Percentiles rank a stretch among this genome's conserved stretches.
Conservation (phyloP, 371 early-diverging fungal genomes). For the Sporodiniella umbellata region DNA sequence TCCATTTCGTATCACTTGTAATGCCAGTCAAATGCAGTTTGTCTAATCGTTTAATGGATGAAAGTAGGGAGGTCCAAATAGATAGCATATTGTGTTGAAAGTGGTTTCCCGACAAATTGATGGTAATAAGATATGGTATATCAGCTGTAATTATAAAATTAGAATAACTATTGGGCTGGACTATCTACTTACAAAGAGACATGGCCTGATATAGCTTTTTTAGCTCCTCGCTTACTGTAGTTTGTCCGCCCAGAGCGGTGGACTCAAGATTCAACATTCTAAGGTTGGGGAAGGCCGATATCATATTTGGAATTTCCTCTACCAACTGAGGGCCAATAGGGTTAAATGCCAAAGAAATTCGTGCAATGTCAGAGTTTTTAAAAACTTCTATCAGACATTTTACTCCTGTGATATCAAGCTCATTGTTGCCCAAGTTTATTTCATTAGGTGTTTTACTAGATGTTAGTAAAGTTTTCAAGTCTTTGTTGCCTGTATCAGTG, state of each 20-base stretch:
- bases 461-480: slow-evolving; percentile 13
- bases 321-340: slow-evolving; percentile 20
- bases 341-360: slow-evolving; percentile 18
- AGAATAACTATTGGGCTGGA: neutral
- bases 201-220: neutral
- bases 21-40: slow-evolving; percentile 12
- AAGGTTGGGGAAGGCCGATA: slow-evolving; percentile 8
- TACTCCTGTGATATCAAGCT: slow-evolving; percentile 7
- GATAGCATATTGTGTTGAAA: slow-evolving; percentile 17
- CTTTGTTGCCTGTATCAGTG: slow-evolving; percentile 19
- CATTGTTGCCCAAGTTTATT: slow-evolving; percentile 24
- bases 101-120: slow-evolving; percentile 19
- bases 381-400: neutral
- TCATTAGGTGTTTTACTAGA: slow-evolving; percentile 6
- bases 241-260: slow-evolving; percentile 15
- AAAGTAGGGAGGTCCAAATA: slow-evolving; percentile 11
- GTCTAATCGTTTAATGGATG: neutral
- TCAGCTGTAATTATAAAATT: neutral
- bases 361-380: neutral
- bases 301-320: slow-evolving; percentile 1
- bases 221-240: neutral
- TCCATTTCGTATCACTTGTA: slow-evolving; percentile 15
- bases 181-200: neutral
- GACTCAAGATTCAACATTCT: slow-evolving; percentile 9
- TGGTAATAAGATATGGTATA: neutral